Conservation (phyloP, 352 stramenopile genomes). For the Phytophthora megakarya region DNA sequence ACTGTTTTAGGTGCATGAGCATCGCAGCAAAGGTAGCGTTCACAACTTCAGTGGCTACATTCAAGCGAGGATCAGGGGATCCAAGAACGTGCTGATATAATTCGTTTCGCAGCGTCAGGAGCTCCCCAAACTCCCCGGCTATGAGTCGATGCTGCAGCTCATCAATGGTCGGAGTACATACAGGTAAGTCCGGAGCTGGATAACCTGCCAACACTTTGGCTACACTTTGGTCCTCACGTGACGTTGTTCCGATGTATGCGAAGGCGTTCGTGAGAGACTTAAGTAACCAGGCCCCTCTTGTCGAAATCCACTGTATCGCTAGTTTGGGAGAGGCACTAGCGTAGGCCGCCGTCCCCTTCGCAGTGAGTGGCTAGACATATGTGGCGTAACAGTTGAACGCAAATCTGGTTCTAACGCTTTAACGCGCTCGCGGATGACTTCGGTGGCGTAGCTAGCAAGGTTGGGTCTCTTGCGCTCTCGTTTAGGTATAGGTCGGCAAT, state of each 20-base stretch:
- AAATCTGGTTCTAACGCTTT: not conserved
- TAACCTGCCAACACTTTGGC: conserved; percentile 29
- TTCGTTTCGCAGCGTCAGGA: conserved; percentile 6
- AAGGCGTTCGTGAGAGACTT: conserved; percentile 29
- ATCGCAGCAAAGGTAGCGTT: not conserved
- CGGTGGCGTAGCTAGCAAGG: conserved; percentile 8
- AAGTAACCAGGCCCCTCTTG: conserved; percentile 14
- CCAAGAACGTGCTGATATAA: conserved; percentile 2
- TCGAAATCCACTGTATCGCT: conserved; percentile 30
- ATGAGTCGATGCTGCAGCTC: not conserved
- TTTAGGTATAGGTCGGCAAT: not conserved
- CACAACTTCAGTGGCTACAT: conserved; percentile 4
- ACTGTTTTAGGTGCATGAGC: not conserved
- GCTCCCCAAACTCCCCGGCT: conserved; percentile 5
- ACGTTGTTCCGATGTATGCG: conserved; percentile 31
- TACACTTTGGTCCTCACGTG: conserved; percentile 26
- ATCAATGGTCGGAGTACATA: conserved; percentile 9
- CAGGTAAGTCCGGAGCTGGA: conserved; percentile 18
- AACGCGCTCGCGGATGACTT: not conserved
- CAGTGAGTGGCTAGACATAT: conserved; percentile 8
- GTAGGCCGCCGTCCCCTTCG: not conserved
- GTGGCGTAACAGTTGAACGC: not conserved
- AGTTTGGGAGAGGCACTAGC: conserved; percentile 26
- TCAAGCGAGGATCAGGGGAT: not conserved
- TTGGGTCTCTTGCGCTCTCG: conserved; percentile 5